phyloP scores from a whole-genome alignment of 306 rosid species.

The Notholithocarpus densiflorus region DNA sequence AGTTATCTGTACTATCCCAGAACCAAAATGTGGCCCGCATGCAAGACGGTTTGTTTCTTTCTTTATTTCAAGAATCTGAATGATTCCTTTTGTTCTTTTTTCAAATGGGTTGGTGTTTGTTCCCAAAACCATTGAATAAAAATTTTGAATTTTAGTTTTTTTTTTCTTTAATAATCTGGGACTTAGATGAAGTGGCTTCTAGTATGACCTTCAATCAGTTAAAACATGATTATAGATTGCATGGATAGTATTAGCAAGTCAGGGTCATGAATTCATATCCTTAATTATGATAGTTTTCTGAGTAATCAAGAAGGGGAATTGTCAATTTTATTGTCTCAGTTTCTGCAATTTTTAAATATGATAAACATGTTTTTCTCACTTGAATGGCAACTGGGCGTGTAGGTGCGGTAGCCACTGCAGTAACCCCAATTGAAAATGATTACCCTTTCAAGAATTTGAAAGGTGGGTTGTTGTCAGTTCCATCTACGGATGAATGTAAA shows the following conservation, averaged over 20 bases:
- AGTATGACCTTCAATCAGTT: neutral
- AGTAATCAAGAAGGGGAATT: neutral
- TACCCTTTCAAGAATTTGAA: constrained; percentile 41
- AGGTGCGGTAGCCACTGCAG: constrained; percentile 44
- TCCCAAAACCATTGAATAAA: too few species aligned
- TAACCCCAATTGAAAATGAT: constrained; percentile 39
- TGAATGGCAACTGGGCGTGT: constrained; percentile 20
- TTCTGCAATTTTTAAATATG: neutral
- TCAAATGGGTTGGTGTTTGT: neutral
- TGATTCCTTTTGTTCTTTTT: neutral
- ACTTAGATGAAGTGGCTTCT: too few species aligned
- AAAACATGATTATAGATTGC: neutral
- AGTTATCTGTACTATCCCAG: constrained; percentile 46
- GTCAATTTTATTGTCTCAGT: neutral
- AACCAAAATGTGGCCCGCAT: constrained; percentile 32
- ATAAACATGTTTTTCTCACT: neutral
- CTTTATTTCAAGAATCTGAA: neutral
- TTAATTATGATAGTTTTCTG: neutral
- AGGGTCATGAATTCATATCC: neutral
- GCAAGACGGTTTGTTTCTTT: constrained; percentile 48
- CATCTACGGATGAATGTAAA: constrained; percentile 31
- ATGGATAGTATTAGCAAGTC: neutral
- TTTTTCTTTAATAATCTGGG: neutral
- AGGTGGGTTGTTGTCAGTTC: constrained; percentile 30
- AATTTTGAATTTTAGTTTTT: neutral